Base-by-base conservation (phyloP, 192 early-diverging fungal genomes). In the Glomus cerebriforme region DNA sequence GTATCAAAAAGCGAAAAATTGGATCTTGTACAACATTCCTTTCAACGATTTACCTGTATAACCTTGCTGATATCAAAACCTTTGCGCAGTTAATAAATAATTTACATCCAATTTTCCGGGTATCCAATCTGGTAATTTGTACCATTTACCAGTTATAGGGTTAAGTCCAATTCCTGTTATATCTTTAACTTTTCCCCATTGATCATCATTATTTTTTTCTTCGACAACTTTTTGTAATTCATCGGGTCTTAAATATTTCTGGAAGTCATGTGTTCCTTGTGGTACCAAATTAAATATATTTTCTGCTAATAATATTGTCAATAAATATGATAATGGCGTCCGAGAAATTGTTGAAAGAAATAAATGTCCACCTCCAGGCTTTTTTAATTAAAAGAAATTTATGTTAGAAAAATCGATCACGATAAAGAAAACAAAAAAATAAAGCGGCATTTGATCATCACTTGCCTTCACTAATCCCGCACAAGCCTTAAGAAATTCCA, bases 321-420 rank as follows among this genome's bases (percentile, higher is more conserved):
- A 79, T 5, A 94, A 80, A 43, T 92, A 92, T 5, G 95, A 88
- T 9, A 92, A 62, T 0, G 88, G 84, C 1, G 96, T 97, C 6
- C 95, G 92, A 73, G 94, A 95, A 81, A 99, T 99, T 70, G 96
- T 99, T 2, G 96, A 97, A 45, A 98, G 77, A 31, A 99, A 90
- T 26, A 97, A 49, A 15, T 89, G 67, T 1, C 89, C 96, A 2
- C 87, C 90, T 22, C 72, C 66, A 0, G 93, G 92, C 88, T 93
- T 22, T 31, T n/a, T 32, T 8, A n/a, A 68, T 37, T 19, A 68
- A 22, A 35, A 7, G n/a, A 35, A 8, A 19, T 32, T 39, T n/a
- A 8, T 58, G n/a, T 47, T 73, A 49, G 13, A 73, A 73, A 58
- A 27, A 27, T 19, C 6, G 43, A 19, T 58, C 10, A 47, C 32